Evolutionary conservation across 2,329 filamentous ascomycete genomes (phyloP).

Genomic region (Pseudogymnoascus sp.): DNA sequence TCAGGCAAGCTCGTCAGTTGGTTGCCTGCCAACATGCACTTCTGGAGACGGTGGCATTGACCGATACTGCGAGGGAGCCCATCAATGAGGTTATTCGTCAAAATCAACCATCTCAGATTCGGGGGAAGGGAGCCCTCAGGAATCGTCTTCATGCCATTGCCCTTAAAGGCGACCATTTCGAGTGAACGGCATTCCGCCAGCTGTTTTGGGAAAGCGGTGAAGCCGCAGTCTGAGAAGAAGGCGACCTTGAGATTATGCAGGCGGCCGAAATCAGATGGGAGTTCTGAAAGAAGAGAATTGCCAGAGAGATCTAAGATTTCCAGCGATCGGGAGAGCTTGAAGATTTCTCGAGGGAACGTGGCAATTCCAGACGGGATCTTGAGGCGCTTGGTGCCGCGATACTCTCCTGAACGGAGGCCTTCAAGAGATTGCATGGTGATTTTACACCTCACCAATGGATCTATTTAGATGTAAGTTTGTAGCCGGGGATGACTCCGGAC

Average conservation of each 20-base stretch:
- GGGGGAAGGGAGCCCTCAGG: slow-evolving; percentile 35
- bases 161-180: slow-evolving; percentile 42
- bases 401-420: slow-evolving; percentile 17
- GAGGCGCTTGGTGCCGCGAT: slow-evolving; percentile 21
- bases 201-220: slow-evolving; percentile 34
- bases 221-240: slow-evolving; percentile 39
- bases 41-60: slow-evolving; percentile 34
- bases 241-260: slow-evolving; percentile 37
- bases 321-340: slow-evolving; percentile 34
- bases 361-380: slow-evolving; percentile 22
- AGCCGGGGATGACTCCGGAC: neutral
- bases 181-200: slow-evolving; percentile 35
- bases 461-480: slow-evolving; percentile 3
- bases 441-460: neutral
- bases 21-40: slow-evolving; percentile 43
- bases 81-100: slow-evolving; percentile 37
- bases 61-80: slow-evolving; percentile 35
- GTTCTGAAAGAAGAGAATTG: slow-evolving; percentile 31
- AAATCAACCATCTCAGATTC: slow-evolving; percentile 38
- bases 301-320: slow-evolving; percentile 41
- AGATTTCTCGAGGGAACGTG: slow-evolving; percentile 33
- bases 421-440: slow-evolving; percentile 13
- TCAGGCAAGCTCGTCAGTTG: slow-evolving; percentile 31
- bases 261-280: slow-evolving; percentile 32
- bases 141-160: slow-evolving; percentile 36